These are phyloP conservation scores for Aspergillus kassunensis DNA, from an alignment of 495 filamentous ascomycete genomes.

Conservation along the genomic window DNA sequence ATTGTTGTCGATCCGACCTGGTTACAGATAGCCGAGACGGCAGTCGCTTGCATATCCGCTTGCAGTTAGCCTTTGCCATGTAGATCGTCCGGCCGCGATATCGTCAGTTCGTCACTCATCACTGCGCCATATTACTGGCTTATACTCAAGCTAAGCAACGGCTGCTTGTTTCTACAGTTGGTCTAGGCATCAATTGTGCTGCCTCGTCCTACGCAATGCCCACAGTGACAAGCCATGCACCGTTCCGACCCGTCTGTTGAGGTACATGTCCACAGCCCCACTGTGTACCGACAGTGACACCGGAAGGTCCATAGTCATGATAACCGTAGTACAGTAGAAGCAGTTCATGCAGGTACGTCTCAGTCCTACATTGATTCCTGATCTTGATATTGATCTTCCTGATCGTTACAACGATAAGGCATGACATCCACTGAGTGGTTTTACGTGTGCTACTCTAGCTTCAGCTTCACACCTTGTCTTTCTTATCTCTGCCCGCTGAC, in stretches of 20 bases:
- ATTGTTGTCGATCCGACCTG: not conserved
- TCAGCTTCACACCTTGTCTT: too few relatives aligned
- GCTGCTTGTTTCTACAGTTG: not conserved
- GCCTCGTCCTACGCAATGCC: not conserved
- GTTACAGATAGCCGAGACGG: not conserved
- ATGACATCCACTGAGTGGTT: not conserved
- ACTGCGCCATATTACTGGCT: too few relatives aligned
- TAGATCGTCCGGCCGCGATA: too few relatives aligned
- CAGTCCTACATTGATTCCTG: not conserved
- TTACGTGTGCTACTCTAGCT: not conserved
- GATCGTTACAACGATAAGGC: not conserved
- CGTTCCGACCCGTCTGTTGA: not conserved
- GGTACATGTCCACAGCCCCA: too few relatives aligned
- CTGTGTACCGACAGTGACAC: too few relatives aligned
- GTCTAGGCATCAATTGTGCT: not conserved
- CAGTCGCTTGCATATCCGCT: constrained; percentile 1
- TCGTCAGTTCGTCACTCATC: too few relatives aligned
- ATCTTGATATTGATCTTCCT: not conserved
- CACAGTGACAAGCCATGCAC: not conserved
- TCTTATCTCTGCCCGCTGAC: too few relatives aligned
- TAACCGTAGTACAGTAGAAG: too few relatives aligned
- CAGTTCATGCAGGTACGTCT: constrained; percentile 3
- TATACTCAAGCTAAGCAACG: not conserved
- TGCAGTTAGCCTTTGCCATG: not conserved
- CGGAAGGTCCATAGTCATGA: too few relatives aligned